These are phyloP conservation scores for Ploettnerulaceae sp. DNA, from an alignment of 2,329 filamentous ascomycete species.

Conservation along the genomic window DNA sequence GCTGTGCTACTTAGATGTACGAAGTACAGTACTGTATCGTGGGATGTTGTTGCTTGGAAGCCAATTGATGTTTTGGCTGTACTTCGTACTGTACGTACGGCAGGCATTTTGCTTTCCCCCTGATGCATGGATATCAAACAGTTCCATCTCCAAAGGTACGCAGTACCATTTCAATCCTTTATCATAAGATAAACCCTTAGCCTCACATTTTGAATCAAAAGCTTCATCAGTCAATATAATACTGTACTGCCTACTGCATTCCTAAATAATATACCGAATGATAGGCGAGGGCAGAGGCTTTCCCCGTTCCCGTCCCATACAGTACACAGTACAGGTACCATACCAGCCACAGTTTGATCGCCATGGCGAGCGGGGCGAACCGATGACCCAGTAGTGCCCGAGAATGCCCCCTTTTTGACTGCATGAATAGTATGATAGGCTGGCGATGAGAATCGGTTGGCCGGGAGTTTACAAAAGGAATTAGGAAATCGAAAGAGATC, in stretches of 20 bases:
- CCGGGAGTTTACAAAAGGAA: background rate
- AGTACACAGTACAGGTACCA: no score
- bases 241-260: background rate
- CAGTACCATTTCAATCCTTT: no score
- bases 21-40: no score
- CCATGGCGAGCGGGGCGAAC: constrained; percentile 4
- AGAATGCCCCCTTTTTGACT: background rate
- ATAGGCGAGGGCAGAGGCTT: background rate
- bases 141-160: no score
- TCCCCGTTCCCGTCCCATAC: background rate
- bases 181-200: background rate
- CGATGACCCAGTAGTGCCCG: constrained; percentile 4
- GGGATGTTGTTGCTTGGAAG: background rate
- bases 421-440: background rate
- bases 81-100: no score
- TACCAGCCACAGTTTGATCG: constrained; percentile 4
- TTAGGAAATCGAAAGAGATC: background rate
- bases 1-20: background rate
- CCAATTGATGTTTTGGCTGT: background rate
- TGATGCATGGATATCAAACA: no score
- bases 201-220: background rate
- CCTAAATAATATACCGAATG: constrained; percentile 4
- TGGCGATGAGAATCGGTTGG: background rate
- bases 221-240: background rate
- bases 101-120: no score